phyloP scores from a whole-genome alignment of 345 rosid species.

The Reutealis trisperma region DNA sequence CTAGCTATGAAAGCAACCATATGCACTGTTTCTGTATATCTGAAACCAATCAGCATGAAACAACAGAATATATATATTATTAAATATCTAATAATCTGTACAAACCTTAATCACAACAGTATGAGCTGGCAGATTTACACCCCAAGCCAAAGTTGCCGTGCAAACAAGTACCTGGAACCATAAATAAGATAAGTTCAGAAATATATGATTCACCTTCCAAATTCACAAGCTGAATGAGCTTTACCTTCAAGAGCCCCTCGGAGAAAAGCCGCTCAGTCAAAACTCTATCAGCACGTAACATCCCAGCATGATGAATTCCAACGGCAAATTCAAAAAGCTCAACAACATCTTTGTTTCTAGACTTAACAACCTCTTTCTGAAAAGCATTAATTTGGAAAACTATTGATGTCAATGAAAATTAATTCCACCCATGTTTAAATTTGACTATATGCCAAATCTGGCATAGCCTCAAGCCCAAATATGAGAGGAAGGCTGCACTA shows the following conservation, averaged over 20 bases:
- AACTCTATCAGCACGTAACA: slow-evolving; percentile 91
- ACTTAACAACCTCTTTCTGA: slow-evolving; percentile 88
- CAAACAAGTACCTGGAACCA: slow-evolving; percentile 85
- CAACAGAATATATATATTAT: slow-evolving; percentile 2
- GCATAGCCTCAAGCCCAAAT: background rate
- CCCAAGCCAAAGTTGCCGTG: slow-evolving; percentile 99
- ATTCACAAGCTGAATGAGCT: slow-evolving; percentile 19
- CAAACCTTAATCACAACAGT: slow-evolving; percentile 97
- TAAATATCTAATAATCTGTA: background rate
- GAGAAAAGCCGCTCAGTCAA: slow-evolving; percentile 93
- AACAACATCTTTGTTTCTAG: slow-evolving; percentile 89
- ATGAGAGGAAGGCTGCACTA: slow-evolving; percentile 16
- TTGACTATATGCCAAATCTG: no score
- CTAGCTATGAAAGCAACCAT: background rate
- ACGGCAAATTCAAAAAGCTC: slow-evolving; percentile 69
- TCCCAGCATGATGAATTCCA: slow-evolving; percentile 98
- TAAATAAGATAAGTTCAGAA: slow-evolving; percentile 20
- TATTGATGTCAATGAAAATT: slow-evolving; percentile 18
- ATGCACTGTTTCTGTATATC: background rate
- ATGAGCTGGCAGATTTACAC: slow-evolving; percentile 97
- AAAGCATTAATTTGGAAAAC: slow-evolving; percentile 26
- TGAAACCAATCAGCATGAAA: slow-evolving; percentile 1
- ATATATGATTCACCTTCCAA: slow-evolving; percentile 7
- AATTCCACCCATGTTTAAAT: background rate
- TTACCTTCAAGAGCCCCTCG: slow-evolving; percentile 86